Base-by-base conservation (phyloP, 2,329 filamentous ascomycete genomes). In the Cercospora sp. region DNA sequence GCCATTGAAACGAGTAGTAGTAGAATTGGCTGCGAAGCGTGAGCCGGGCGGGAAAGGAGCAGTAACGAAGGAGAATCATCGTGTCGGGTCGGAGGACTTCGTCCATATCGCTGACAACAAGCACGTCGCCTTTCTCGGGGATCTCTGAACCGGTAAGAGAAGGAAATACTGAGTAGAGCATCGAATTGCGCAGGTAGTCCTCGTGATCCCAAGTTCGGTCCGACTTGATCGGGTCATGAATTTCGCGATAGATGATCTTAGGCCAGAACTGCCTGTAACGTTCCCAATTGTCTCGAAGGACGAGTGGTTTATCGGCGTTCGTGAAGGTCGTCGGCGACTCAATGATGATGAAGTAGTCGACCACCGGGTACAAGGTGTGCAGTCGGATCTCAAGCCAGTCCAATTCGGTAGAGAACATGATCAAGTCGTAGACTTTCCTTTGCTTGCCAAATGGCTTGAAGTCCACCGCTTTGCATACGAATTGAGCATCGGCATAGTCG, bases 331-430 rank as follows among this genome's bases (percentile, higher is more conserved):
- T 83, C 18, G 79, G 76, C 1, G 85, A 83, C 78, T 90, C 88
- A 60, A 89, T 83, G 43, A 90, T 83, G 73, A 90, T 81, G 72
- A 89, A 90, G 78, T 89, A 89, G 78, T 90, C 88, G 68, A 90
- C 87, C 37, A 85, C 78, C 49, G 84, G 77, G 67, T 85, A 84
- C 13, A 88, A 82, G 1, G 85, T 85, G 73, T 87, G 83, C 3
- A 90, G 80, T 12, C 87, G 86, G 59, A 90, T 86, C 75, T 90
- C 88, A 58, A 90, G 82, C 83, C 86, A 88, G 78, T 90, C 88
- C 10, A 90, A 81, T 78, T 90, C 88, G 2, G 82, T 85, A 71
- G 87, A 89, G 73, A 89, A 79, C 81, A 90, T 85, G 73, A 89
- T 81, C 2, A 90, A 80, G 74, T 90, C 88, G 76, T 87, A 88